Conservation (phyloP, 495 filamentous ascomycete species). For the Xylaria intraflava region DNA sequence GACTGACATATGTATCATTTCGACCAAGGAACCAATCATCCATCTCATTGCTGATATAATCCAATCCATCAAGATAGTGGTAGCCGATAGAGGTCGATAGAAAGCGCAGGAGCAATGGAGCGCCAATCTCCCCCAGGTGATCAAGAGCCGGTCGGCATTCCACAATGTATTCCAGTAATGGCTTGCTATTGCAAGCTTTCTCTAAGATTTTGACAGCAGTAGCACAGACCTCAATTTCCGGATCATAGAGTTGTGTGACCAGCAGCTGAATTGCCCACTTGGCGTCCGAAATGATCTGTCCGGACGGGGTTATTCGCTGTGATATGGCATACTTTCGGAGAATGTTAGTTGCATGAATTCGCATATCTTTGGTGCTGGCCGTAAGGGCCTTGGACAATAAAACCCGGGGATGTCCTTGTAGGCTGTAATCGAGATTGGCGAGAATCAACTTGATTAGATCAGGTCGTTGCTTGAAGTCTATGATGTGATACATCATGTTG, state of each 20-base stretch:
- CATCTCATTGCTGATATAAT: slow-evolving; percentile 99
- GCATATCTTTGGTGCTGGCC: slow-evolving; percentile 81
- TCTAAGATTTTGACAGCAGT: slow-evolving; percentile 94
- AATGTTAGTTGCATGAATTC: slow-evolving; percentile 77
- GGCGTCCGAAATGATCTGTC: slow-evolving; percentile 43
- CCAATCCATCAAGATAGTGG: slow-evolving; percentile 91
- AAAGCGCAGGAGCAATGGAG: slow-evolving; percentile 86
- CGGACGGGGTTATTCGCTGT: slow-evolving; percentile 31
- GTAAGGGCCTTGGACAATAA: slow-evolving; percentile 90
- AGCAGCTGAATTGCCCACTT: slow-evolving; percentile 95
- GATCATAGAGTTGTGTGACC: slow-evolving; percentile 96
- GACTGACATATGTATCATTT: slow-evolving; percentile 86
- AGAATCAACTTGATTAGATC: slow-evolving; percentile 84
- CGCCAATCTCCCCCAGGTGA: slow-evolving; percentile 94
- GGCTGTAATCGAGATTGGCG: slow-evolving; percentile 82
- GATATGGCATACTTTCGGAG: slow-evolving; percentile 73
- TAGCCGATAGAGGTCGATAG: slow-evolving; percentile 93
- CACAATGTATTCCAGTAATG: slow-evolving; percentile 89
- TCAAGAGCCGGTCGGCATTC: slow-evolving; percentile 93
- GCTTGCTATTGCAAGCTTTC: slow-evolving; percentile 88
- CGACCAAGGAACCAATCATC: slow-evolving; percentile 97
- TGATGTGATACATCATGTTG: slow-evolving; percentile 98
- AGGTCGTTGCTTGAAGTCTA: slow-evolving; percentile 81
- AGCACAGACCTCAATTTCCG: slow-evolving; percentile 92
- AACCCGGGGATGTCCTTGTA: slow-evolving; percentile 80